Base-by-base conservation (phyloP, 2,329 filamentous ascomycete genomes). In the Sporothrix dimorphospora region DNA sequence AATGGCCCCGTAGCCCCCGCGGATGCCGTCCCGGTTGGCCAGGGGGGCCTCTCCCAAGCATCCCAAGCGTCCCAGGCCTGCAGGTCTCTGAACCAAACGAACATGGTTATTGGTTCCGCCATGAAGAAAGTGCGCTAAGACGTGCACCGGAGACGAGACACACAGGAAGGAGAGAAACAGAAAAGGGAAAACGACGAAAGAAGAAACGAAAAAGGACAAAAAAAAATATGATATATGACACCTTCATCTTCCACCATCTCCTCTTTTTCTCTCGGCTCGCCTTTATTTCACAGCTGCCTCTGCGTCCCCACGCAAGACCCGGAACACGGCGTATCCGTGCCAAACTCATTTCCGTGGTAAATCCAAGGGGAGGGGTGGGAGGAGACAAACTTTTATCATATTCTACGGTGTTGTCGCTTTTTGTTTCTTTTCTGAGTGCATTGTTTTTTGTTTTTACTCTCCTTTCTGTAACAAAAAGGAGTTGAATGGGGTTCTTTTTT, bases 1-100 rank as follows among this genome's bases (percentile, higher is more conserved):
- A 63, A 63, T 63, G 59, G 59, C 59, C 59, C 38, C 9, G 59
- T 45, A 8, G 38, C 34, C 21, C 59, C 38, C 59, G 59, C 59
- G 59, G 59, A 65, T 65, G 59, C 12, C 38, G 38, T 65, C 38
- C 59, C 59, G 59, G 59, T 42, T 42, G 59, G 45, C 59, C 59
- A 19, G 59, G 59, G 59, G 38, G 38, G 19, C 27, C 21, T 27
- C 11, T 42, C 38, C 14, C 14, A 34, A 34, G 6, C 34, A 30
- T 40, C 57, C 59, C 59, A 63, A 63, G n/a, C 11, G 11, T 24
- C n/a, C 57, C 57, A 16, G 21, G 38, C 59, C 38, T 65, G 59
- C 59, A 65, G 38, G 40, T 45, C 47, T 9, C 47, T 8, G 47
- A 8, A 47, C 59, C 59, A 65, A 65, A 27, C 38, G 21, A 65